These are phyloP conservation scores for Podospora tetraspora DNA, from an alignment of 495 filamentous ascomycete species.

Conservation along the genomic window DNA sequence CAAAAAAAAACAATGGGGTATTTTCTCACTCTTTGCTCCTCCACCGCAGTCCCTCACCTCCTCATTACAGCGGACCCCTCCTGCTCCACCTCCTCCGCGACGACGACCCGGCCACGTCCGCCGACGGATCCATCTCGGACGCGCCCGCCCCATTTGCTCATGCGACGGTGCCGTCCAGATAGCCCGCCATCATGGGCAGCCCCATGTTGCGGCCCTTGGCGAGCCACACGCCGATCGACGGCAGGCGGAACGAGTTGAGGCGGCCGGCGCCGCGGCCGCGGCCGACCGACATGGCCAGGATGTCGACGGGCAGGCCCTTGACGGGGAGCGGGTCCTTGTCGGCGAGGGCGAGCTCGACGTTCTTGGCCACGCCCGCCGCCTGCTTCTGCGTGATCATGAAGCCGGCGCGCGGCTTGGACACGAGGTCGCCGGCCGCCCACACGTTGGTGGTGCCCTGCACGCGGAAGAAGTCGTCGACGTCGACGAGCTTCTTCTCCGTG, in stretches of 20 bases:
- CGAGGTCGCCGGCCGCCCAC: conserved; percentile 52
- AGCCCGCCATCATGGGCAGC: conserved; percentile 27
- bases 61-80: background rate
- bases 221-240: conserved; percentile 36
- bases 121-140: background rate
- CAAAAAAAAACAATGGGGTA: conserved; percentile 6
- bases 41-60: background rate
- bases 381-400: conserved; percentile 46
- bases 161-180: conserved; percentile 37
- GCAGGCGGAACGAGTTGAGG: conserved; percentile 33
- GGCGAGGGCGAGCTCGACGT: conserved; percentile 35
- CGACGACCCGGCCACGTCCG: too few species aligned
- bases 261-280: conserved; percentile 39
- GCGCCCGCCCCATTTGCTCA: conserved; percentile 11
- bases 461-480: conserved; percentile 51
- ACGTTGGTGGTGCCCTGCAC: conserved; percentile 41
- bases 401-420: conserved; percentile 41
- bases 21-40: conserved; percentile 1
- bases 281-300: conserved; percentile 36
- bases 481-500: conserved; percentile 45
- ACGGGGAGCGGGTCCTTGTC: conserved; percentile 29
- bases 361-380: conserved; percentile 42
- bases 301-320: conserved; percentile 41
- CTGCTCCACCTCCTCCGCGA: background rate
- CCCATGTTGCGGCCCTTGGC: conserved; percentile 42